Percentiles rank a stretch among this genome's conserved stretches.
phyloP scores from a whole-genome alignment of 257 asterid species.

The Plantago major region DNA sequence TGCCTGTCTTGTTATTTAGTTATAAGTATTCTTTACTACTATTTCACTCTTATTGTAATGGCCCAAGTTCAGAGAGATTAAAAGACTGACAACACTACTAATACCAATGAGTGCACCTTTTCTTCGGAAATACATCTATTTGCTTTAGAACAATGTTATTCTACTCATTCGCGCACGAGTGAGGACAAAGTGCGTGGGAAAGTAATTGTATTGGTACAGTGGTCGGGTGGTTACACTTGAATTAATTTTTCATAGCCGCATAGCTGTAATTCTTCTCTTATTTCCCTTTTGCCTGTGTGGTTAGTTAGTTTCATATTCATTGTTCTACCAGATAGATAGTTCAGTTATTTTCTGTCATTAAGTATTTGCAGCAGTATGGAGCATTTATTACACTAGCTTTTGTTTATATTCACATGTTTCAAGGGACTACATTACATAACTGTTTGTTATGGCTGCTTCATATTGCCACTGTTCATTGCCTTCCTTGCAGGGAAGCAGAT shows the following conservation, averaged over 20 bases:
- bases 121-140: too few relatives aligned
- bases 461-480: conserved; percentile 54
- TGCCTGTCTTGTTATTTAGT: not conserved
- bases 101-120: too few relatives aligned
- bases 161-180: too few relatives aligned
- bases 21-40: too few relatives aligned
- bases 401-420: conserved; percentile 46
- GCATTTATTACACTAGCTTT: conserved; percentile 27
- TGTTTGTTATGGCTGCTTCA: conserved; percentile 4
- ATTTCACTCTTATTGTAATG: too few relatives aligned
- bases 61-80: too few relatives aligned
- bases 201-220: too few relatives aligned
- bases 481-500: conserved; percentile 37
- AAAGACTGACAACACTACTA: too few relatives aligned
- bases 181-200: too few relatives aligned
- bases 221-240: too few relatives aligned
- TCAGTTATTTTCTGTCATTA: conserved; percentile 25
- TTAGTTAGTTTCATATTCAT: not conserved
- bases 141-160: too few relatives aligned
- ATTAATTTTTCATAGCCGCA: not conserved
- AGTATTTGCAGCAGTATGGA: conserved; percentile 35
- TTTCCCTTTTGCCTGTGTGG: not conserved
- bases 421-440: conserved; percentile 20
- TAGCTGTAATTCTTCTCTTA: not conserved
- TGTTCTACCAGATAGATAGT: not conserved